Conservation (phyloP, 2,329 filamentous ascomycete species). For the Camillea tinctor region DNA sequence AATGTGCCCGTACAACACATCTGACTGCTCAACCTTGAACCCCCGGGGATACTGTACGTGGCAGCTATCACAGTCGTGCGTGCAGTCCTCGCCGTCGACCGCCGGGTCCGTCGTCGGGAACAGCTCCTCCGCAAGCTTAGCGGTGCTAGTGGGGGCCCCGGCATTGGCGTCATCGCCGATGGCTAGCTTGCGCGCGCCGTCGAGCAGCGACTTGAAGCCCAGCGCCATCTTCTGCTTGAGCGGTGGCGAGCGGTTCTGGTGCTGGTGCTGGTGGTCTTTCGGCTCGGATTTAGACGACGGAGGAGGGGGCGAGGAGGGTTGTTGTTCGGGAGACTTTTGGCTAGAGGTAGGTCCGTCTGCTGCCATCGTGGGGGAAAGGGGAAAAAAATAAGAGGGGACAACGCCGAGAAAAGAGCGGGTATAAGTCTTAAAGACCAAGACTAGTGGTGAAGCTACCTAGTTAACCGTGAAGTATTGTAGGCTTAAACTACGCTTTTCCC, state of each 20-base stretch:
- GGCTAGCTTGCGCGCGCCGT: constrained; percentile 37
- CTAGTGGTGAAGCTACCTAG: too few species aligned
- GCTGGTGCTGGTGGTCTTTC: constrained; percentile 4
- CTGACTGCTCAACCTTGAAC: constrained; percentile 73
- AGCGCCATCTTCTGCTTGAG: constrained; percentile 37
- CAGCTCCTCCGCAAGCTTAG: constrained; percentile 44
- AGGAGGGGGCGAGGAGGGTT: neutral
- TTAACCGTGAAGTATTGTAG: too few species aligned
- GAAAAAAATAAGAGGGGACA: neutral
- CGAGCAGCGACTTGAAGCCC: constrained; percentile 41
- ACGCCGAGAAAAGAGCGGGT: neutral
- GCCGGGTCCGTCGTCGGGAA: constrained; percentile 75
- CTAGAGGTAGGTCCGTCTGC: neutral
- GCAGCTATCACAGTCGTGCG: constrained; percentile 83
- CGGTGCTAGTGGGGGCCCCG: constrained; percentile 23
- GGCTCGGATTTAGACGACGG: constrained; percentile 1
- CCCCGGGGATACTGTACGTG: constrained; percentile 70
- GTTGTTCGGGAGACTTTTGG: neutral
- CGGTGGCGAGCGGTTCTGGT: constrained; percentile 10
- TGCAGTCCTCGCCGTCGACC: constrained; percentile 83
- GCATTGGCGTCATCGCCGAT: constrained; percentile 22
- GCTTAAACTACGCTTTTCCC: too few species aligned
- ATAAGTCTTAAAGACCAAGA: neutral
- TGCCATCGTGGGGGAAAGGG: neutral
- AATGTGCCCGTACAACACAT: constrained; percentile 80